phyloP scores from a whole-genome alignment of 2,329 filamentous ascomycete genomes.

The Trichoderma pleuroti region DNA sequence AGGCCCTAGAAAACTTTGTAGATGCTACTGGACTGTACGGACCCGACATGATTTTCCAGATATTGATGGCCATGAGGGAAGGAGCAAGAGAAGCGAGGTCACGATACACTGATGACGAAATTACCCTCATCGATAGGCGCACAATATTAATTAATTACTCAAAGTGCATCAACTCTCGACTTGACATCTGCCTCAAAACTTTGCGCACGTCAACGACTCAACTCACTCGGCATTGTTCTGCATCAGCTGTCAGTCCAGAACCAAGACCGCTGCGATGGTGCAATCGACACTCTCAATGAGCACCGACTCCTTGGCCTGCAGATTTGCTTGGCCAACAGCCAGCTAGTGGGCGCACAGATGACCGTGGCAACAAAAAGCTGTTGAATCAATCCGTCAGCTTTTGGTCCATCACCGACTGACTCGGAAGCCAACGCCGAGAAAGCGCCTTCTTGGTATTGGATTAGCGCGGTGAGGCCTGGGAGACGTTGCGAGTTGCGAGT shows the following conservation, averaged over 20 bases:
- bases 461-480: background rate
- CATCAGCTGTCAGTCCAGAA: background rate
- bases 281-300: slow-evolving; percentile 1
- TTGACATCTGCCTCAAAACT: background rate
- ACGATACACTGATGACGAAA: background rate
- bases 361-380: background rate
- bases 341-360: background rate
- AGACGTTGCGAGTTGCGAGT: background rate
- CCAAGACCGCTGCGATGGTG: background rate
- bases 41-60: background rate
- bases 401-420: background rate
- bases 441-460: background rate
- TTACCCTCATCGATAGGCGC: background rate
- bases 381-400: slow-evolving; percentile 5
- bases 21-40: background rate
- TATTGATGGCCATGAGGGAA: background rate
- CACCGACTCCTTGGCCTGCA: background rate
- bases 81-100: background rate
- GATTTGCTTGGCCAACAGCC: background rate
- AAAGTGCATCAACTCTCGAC: background rate
- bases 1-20: background rate
- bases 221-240: background rate
- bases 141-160: background rate
- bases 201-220: background rate
- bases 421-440: slow-evolving; percentile 11